A percentile compares a stretch with the other conserved stretches of the same genome.
Conservation (phyloP, 768 basidiomycete species). For the Mrakia frigida region DNA sequence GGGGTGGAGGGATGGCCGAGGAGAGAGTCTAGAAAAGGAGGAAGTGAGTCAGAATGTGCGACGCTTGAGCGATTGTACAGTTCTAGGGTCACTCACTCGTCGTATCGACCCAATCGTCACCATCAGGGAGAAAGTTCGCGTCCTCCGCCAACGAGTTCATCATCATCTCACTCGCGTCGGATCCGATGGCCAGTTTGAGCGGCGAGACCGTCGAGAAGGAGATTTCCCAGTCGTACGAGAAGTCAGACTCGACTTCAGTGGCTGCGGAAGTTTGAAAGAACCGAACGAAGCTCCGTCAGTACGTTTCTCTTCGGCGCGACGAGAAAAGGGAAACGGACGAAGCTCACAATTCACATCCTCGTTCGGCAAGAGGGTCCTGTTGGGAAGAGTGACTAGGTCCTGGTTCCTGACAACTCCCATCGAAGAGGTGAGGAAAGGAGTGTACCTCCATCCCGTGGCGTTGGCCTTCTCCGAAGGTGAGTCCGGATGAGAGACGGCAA, state of each 20-base stretch:
- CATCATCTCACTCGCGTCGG: not conserved
- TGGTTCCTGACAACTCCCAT: not conserved
- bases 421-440: not conserved
- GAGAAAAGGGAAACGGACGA: not conserved
- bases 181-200: not conserved
- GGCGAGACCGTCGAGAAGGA: constrained; percentile 11
- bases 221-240: not conserved
- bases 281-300: not conserved
- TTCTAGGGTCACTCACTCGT: not conserved
- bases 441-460: constrained; percentile 1
- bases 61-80: not conserved
- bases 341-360: not conserved
- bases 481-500: not conserved
- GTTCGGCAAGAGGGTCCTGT: not conserved
- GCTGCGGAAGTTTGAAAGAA: not conserved
- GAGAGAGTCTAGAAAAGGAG: not conserved
- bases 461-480: not conserved
- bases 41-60: not conserved
- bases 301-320: not conserved
- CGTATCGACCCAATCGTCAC: not conserved
- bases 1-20: not conserved
- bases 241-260: not conserved
- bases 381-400: not conserved
- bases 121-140: not conserved
- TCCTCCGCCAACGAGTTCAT: not conserved